Evolutionary conservation across 805 yeast genomes (phyloP).

Genomic region (Spathaspora sp.): DNA sequence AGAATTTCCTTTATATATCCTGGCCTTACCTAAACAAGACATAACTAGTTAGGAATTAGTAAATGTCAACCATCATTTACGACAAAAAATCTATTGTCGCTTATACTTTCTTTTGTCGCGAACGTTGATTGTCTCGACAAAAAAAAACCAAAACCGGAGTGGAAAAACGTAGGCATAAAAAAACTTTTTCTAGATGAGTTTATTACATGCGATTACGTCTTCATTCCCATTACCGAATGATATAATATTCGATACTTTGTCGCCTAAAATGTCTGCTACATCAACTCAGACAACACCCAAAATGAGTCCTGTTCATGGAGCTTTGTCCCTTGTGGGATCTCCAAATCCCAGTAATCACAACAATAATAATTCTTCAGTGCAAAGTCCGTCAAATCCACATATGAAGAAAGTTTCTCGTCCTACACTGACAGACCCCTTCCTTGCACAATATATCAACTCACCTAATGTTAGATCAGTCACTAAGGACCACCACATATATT

Average conservation of each 20-base stretch:
- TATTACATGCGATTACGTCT: conserved; percentile 1
- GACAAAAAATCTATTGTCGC: not conserved
- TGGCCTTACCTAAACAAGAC: not conserved
- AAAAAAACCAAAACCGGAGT: not conserved
- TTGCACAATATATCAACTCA: conserved; percentile 19
- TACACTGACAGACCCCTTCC: conserved; percentile 14
- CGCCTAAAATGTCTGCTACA: conserved; percentile 7
- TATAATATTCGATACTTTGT: conserved; percentile 2
- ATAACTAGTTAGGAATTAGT: not conserved
- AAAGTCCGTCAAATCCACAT: not conserved
- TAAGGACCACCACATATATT: conserved; percentile 16
- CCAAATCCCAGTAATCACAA: not conserved
- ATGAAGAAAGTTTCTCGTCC: not conserved
- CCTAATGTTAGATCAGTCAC: conserved; percentile 10
- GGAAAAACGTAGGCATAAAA: not conserved
- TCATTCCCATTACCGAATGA: conserved; percentile 5
- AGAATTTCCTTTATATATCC: not conserved
- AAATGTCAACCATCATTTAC: not conserved
- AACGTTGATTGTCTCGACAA: not conserved
- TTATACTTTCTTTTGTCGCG: not conserved
- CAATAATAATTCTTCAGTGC: not conserved
- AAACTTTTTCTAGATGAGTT: conserved; percentile 2
- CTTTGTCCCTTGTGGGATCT: not conserved
- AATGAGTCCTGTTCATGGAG: conserved; percentile 1
- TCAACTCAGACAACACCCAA: conserved; percentile 7